Conservation (phyloP, 768 basidiomycete genomes). For the Pholiota molesta region DNA sequence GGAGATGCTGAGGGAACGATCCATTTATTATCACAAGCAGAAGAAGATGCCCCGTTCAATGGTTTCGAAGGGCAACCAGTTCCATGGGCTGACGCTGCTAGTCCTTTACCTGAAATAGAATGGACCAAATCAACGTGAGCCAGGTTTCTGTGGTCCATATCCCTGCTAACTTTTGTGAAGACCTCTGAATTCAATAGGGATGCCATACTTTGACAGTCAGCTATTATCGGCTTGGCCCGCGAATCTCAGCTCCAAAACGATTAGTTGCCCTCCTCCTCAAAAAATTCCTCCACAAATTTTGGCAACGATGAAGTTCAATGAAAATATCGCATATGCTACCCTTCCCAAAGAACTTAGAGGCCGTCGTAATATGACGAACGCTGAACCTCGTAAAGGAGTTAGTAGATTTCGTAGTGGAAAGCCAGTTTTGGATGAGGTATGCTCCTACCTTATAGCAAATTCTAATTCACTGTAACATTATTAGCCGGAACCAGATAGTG, state of each 20-base stretch:
- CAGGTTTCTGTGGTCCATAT: neutral
- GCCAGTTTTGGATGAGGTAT: conserved; percentile 49
- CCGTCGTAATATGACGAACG: conserved; percentile 73
- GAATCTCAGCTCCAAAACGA: conserved; percentile 38
- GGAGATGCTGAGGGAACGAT: conserved; percentile 86
- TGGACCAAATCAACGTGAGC: conserved; percentile 85
- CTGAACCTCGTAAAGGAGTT: conserved; percentile 53
- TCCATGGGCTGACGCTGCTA: conserved; percentile 82
- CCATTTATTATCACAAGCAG: conserved; percentile 77
- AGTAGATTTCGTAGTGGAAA: conserved; percentile 89
- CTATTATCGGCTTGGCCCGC: conserved; percentile 77
- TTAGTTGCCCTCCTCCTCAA: conserved; percentile 66
- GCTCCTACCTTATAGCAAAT: conserved; percentile 17
- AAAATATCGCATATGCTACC: conserved; percentile 88
- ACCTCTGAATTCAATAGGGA: conserved; percentile 85
- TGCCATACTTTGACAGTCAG: conserved; percentile 78
- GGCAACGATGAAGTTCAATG: conserved; percentile 80
- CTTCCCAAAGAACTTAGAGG: conserved; percentile 87
- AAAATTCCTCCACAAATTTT: conserved; percentile 83
- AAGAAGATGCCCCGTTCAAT: conserved; percentile 78
- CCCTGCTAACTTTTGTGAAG: conserved; percentile 38
- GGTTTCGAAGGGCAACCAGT: conserved; percentile 86
- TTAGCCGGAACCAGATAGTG: conserved; percentile 54
- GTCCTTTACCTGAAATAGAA: conserved; percentile 67
- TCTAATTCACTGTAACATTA: conserved; percentile 2